Evolutionary conservation across 345 rosid genomes (phyloP).

Genomic region (Hibiscus syriacus): DNA sequence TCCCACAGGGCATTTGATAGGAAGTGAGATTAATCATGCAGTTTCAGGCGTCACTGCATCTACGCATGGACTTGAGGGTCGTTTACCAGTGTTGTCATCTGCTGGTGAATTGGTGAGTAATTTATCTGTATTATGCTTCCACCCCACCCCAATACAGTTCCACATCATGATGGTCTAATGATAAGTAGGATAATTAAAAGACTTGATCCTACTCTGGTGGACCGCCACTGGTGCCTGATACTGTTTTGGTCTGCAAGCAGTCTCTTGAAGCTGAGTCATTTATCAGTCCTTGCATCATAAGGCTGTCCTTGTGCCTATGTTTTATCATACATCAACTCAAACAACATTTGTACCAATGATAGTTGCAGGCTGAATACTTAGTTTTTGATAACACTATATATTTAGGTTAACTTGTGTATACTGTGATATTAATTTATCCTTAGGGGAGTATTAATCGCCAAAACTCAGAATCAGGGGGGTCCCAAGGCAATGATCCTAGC

Average conservation of each 20-base stretch:
- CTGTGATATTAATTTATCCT: conserved; percentile 7
- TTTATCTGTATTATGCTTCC: not conserved
- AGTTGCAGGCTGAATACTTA: not conserved
- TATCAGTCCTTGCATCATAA: not conserved
- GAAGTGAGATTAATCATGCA: conserved; percentile 41
- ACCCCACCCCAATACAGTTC: not conserved
- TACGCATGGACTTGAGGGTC: conserved; percentile 26
- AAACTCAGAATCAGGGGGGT: conserved; percentile 31
- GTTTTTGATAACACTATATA: not conserved
- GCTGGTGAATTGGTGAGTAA: conserved; percentile 32
- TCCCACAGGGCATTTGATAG: conserved; percentile 39
- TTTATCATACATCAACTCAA: not conserved
- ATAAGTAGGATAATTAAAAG: not conserved
- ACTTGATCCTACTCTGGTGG: not conserved
- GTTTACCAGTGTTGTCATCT: conserved; percentile 15
- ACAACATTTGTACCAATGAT: not conserved
- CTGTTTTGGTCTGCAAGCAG: not conserved
- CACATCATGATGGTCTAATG: not conserved
- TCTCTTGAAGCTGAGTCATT: not conserved
- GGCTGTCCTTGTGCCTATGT: not conserved
- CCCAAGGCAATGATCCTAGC: conserved; percentile 50
- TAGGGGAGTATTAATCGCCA: conserved; percentile 25
- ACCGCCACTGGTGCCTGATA: not conserved
- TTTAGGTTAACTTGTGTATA: not conserved
- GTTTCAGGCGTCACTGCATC: conserved; percentile 43